These are phyloP conservation scores for Trichophyton simii DNA, from an alignment of 2,329 filamentous ascomycete genomes.

Conservation along the genomic window DNA sequence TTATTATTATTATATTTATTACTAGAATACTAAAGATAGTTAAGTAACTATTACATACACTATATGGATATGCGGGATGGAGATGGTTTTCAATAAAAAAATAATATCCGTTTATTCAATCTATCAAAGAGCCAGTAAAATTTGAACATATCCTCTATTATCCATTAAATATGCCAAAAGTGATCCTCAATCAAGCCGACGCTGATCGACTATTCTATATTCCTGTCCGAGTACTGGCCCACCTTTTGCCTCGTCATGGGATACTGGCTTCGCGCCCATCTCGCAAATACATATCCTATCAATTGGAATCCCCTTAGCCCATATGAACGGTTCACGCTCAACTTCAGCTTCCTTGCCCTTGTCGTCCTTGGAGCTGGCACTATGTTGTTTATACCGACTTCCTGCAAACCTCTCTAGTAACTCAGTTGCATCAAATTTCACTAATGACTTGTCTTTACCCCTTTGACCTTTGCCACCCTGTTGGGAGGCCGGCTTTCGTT, in stretches of 20 bases:
- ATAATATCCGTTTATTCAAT: background rate
- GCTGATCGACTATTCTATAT: slow-evolving; percentile 40
- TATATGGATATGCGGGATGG: background rate
- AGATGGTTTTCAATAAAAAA: background rate
- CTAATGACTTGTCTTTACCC: slow-evolving; percentile 22
- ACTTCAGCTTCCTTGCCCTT: background rate
- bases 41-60: background rate
- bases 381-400: background rate
- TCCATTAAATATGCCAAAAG: no score
- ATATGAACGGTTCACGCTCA: slow-evolving; percentile 43
- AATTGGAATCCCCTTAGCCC: slow-evolving; percentile 57
- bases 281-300: slow-evolving; percentile 65
- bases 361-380: background rate
- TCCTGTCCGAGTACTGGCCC: slow-evolving; percentile 40
- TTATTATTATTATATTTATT: no score
- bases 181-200: slow-evolving; percentile 14
- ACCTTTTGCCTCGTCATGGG: slow-evolving; percentile 24
- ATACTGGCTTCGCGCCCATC: slow-evolving; percentile 68
- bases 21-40: background rate
- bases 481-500: background rate
- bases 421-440: slow-evolving; percentile 34
- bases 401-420: slow-evolving; percentile 24
- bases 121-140: background rate
- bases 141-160: no score
- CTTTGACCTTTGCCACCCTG: slow-evolving; percentile 4